phyloP scores from a whole-genome alignment of 2,329 filamentous ascomycete genomes.

The Teratosphaeria nubilosa region DNA sequence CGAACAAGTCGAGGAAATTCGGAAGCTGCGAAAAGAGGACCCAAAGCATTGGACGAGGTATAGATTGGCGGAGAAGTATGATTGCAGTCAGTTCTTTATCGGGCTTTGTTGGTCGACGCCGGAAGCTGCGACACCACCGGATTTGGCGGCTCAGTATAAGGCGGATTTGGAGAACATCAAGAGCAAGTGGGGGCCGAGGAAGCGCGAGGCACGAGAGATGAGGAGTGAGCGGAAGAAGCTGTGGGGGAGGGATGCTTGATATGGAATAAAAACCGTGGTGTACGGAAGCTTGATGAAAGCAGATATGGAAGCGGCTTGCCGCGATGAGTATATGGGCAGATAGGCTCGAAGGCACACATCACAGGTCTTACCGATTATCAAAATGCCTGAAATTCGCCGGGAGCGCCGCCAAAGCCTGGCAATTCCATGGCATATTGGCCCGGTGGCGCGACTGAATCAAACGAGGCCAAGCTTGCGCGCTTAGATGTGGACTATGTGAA shows the following conservation, averaged over 20 bases:
- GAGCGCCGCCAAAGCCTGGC: too few species aligned
- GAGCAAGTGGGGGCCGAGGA: conserved; percentile 50
- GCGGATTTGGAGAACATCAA: conserved; percentile 44
- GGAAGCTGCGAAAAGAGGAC: conserved; percentile 43
- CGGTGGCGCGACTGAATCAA: too few species aligned
- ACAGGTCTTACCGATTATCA: background rate
- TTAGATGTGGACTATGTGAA: too few species aligned
- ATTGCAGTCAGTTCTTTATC: conserved; percentile 53
- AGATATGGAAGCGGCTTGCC: background rate
- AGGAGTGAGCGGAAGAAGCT: conserved; percentile 47
- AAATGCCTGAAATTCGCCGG: background rate
- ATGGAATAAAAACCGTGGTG: background rate
- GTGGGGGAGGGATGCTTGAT: conserved; percentile 50
- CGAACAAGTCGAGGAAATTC: conserved; percentile 50
- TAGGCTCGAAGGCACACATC: background rate
- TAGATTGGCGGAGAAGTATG: conserved; percentile 51
- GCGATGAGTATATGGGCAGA: background rate
- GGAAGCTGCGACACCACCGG: background rate
- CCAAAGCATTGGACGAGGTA: conserved; percentile 50
- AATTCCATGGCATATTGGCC: too few species aligned
- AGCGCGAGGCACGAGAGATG: conserved; percentile 52
- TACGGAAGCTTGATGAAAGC: background rate
- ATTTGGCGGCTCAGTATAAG: conserved; percentile 34
- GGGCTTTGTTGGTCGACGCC: conserved; percentile 41
- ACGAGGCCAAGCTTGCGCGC: too few species aligned